Conservation (phyloP, 306 rosid genomes). For the Rubus idaeus region DNA sequence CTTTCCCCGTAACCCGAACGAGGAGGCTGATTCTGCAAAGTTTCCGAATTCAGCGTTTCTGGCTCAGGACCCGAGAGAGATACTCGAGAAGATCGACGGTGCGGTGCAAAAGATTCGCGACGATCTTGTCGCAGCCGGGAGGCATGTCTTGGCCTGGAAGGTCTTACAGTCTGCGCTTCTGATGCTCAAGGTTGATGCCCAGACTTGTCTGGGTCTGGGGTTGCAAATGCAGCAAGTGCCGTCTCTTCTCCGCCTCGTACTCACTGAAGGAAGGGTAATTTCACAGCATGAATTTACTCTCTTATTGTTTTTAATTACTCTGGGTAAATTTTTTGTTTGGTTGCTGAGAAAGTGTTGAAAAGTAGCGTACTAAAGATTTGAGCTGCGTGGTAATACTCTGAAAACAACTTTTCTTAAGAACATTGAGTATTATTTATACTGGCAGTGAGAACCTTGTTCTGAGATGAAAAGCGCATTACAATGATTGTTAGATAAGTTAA, state of each 20-base stretch:
- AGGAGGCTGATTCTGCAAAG: not conserved
- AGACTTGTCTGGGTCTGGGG: slow-evolving; percentile 48
- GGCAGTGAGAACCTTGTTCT: too few species aligned
- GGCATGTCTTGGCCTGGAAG: slow-evolving; percentile 62
- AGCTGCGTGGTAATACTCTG: not conserved
- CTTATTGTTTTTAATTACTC: not conserved
- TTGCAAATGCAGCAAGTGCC: slow-evolving; percentile 70
- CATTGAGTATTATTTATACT: not conserved
- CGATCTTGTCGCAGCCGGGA: slow-evolving; percentile 44
- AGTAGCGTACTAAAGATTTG: too few species aligned
- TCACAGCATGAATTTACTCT: not conserved
- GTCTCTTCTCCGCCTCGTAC: slow-evolving; percentile 53
- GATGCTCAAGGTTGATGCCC: slow-evolving; percentile 55
- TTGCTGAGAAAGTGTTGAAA: too few species aligned
- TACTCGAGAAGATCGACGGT: slow-evolving; percentile 27
- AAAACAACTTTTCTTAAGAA: not conserved
- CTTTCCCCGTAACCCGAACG: not conserved
- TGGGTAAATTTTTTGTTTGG: not conserved
- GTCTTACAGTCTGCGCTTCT: slow-evolving; percentile 60
- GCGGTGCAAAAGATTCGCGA: slow-evolving; percentile 49
- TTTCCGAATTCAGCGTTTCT: not conserved
- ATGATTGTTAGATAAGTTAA: too few species aligned
- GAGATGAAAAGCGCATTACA: too few species aligned
- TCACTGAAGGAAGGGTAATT: slow-evolving; percentile 72
- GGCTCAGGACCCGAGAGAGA: slow-evolving; percentile 23